Base-by-base conservation (phyloP, 176 grass and related monocot genomes). In the Otatea glauca region DNA sequence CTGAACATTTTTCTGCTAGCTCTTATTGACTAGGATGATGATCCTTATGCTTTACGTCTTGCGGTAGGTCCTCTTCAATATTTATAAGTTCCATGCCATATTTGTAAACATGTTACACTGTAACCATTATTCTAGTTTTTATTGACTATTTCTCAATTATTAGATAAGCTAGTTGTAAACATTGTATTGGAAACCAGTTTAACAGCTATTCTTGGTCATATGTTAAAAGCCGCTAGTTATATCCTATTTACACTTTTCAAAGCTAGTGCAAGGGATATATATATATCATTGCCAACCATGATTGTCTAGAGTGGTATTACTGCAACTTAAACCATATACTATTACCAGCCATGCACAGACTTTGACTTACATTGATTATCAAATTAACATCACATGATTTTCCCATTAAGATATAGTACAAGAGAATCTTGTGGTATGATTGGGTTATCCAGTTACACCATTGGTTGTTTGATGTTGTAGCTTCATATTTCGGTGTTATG, bases 1-100 rank as follows among this genome's bases (percentile, higher is more conserved):
- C 70, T 98, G 75, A 93, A 98, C 70, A 98, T 98, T 88, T 79
- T 98, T 75, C 83, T 98, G 49, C 86, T 98, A 83, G 91, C 96
- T 84, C 93, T 98, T 71, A 98, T 94, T 88, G 96, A 98, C 78
- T 87, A 93, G 75, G 96, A 98, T 86, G 96, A 98, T 48, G 96
- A 98, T 90, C 93, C 83, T 69, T 92, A 92, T 91, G 93, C 96
- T 69, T 86, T 98, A 67, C 91, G 89, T 44, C 87, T 98, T 80
- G 93, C 95, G 89, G 96, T 95, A 95, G 72, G 77, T n/a, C 67
- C 83, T 86, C 29, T 82, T 50, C 18, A 86, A 68, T 65, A 10
- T 48, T 77, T 53, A 14, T 65, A 74, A 24, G 25, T 55, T 78
- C 14, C 37, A 55, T 81, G 18, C 55, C 24, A 65, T 86, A 53